A percentile compares a stretch with the other conserved stretches of the same genome.
These are phyloP conservation scores for Hypoxylon rubiginosum DNA, from an alignment of 2,329 filamentous ascomycete species.

Conservation along the genomic window DNA sequence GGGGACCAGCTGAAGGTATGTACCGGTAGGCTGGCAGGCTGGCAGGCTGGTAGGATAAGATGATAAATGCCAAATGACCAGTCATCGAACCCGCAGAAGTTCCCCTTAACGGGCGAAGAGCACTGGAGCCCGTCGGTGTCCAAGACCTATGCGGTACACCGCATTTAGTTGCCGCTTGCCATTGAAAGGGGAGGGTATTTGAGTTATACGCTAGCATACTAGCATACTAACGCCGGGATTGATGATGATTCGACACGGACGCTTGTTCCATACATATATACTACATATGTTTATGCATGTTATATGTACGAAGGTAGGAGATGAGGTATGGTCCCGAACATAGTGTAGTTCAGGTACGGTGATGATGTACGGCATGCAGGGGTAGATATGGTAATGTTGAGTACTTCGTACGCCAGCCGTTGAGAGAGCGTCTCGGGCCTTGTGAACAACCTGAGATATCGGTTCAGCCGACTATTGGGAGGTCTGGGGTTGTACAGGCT, in stretches of 20 bases:
- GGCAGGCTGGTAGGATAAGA: background rate
- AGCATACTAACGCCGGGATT: background rate
- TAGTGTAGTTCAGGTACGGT: background rate
- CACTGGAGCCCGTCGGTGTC: background rate
- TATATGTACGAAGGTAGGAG: conserved; percentile 13
- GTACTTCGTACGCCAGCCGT: too few species aligned
- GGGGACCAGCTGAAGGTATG: background rate
- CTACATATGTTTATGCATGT: conserved; percentile 13
- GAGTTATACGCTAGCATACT: conserved; percentile 3
- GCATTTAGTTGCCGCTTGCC: background rate
- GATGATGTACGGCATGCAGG: conserved; percentile 16
- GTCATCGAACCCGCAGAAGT: background rate
- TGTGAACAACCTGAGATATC: too few species aligned
- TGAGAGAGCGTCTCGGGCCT: too few species aligned
- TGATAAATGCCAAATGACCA: background rate
- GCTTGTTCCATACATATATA: background rate
- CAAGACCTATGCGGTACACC: background rate
- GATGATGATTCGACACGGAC: background rate
- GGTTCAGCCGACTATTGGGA: too few species aligned
- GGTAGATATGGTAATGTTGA: background rate
- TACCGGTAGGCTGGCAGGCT: too few species aligned
- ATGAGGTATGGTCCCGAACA: background rate
- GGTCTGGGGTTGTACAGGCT: too few species aligned
- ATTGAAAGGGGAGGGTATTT: background rate
- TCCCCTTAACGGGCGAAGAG: background rate